Percentiles rank a stretch among this genome's conserved stretches.
Evolutionary conservation across 2,329 filamentous ascomycete genomes (phyloP).

Genomic region (Neonectria ditissima): DNA sequence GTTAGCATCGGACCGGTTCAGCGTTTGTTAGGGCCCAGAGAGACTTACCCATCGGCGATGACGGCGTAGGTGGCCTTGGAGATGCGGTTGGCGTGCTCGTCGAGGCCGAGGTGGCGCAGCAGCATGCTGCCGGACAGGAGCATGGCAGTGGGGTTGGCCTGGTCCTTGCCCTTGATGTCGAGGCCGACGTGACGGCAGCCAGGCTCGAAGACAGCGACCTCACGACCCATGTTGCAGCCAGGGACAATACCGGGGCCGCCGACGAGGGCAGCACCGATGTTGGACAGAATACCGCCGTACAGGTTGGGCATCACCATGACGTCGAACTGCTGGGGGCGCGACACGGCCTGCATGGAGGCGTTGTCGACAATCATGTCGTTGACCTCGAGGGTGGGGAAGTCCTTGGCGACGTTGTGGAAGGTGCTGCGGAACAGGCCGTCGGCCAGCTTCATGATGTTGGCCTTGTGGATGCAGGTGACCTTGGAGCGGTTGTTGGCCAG

Average conservation of each 20-base stretch:
- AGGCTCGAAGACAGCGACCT: constrained; percentile 98
- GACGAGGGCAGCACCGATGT: constrained; percentile 97
- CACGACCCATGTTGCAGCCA: constrained; percentile 99
- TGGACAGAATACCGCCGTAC: constrained; percentile 98
- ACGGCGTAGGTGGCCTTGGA: constrained; percentile 83
- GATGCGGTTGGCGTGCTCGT: constrained; percentile 98
- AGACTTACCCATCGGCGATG: constrained; percentile 87
- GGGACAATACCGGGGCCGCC: constrained; percentile 97
- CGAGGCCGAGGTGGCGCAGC: constrained; percentile 93
- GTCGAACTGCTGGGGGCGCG: constrained; percentile 96
- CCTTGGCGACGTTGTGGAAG: constrained; percentile 91
- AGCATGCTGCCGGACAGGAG: constrained; percentile 97
- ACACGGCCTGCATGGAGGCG: constrained; percentile 99
- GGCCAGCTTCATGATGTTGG: constrained; percentile 99
- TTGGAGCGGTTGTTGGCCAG: constrained; percentile 99
- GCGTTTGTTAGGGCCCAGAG: rapidly evolving
- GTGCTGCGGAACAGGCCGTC: constrained; percentile 99
- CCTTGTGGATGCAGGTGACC: constrained; percentile 99
- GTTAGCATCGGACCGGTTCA: constrained; percentile 53
- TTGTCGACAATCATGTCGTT: constrained; percentile 99
- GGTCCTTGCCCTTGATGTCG: constrained; percentile 99
- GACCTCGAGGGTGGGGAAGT: constrained; percentile 94
- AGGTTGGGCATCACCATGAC: constrained; percentile 99
- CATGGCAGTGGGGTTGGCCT: constrained; percentile 97
- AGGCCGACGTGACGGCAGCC: constrained; percentile 99